phyloP scores from a whole-genome alignment of 345 rosid species.

The Mercurialis annua region DNA sequence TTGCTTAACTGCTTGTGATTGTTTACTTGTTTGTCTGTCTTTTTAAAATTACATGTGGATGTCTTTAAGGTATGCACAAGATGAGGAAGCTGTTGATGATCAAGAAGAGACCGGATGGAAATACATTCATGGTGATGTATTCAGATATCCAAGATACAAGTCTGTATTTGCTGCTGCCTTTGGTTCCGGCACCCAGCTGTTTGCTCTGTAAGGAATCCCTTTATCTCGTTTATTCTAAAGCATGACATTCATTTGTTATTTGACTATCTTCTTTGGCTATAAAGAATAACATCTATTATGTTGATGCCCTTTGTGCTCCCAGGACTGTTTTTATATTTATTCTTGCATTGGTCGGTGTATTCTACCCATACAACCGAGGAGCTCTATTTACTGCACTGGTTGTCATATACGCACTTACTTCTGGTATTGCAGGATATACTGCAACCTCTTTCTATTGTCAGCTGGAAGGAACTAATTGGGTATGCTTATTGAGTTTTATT shows the following conservation, averaged over 20 bases:
- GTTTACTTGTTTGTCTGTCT: neutral
- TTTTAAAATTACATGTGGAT: neutral
- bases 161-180: conserved; percentile 32
- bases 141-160: conserved; percentile 29
- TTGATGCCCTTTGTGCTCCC: too few relatives aligned
- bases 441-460: conserved; percentile 33
- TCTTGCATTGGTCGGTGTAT: conserved; percentile 32
- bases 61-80: conserved; percentile 25
- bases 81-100: conserved; percentile 31
- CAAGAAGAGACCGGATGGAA: conserved; percentile 39
- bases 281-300: neutral
- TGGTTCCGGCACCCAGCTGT: conserved; percentile 33
- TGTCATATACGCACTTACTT: conserved; percentile 33
- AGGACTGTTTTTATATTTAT: conserved; percentile 28
- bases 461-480: conserved; percentile 36
- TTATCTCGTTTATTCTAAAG: neutral
- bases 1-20: neutral
- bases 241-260: neutral
- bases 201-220: conserved; percentile 26
- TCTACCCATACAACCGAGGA: conserved; percentile 33
- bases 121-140: conserved; percentile 33
- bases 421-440: conserved; percentile 31
- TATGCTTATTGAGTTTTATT: neutral
- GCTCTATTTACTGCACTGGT: conserved; percentile 33
- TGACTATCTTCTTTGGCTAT: neutral